These are phyloP conservation scores for Globisporangium iwayamae DNA, from an alignment of 352 stramenopile species.

Conservation along the genomic window DNA sequence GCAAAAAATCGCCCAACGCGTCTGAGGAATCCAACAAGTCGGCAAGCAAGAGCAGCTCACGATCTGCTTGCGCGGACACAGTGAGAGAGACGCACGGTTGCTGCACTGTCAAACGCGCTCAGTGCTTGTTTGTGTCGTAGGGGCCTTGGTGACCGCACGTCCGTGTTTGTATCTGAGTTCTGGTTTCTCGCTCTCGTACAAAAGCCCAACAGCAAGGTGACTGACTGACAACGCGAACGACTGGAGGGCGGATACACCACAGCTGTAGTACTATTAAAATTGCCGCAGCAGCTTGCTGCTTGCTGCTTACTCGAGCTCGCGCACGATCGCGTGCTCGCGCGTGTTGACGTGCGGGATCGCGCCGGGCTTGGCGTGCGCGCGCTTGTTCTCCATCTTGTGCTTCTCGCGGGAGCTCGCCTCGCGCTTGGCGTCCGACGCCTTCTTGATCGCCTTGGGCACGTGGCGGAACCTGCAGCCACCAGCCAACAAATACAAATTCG, in stretches of 20 bases:
- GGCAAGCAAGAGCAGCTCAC: background rate
- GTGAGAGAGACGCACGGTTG: too few relatives aligned
- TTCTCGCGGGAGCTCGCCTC: conserved; percentile 77
- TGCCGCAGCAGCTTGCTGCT: too few relatives aligned
- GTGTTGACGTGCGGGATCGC: conserved; percentile 71
- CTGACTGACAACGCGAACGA: background rate
- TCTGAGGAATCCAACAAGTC: background rate
- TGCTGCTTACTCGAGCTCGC: conserved; percentile 73
- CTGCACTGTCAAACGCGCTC: too few relatives aligned
- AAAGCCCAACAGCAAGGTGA: background rate
- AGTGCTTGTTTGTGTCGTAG: too few relatives aligned
- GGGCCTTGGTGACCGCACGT: too few relatives aligned
- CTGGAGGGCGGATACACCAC: background rate
- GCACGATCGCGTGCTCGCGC: conserved; percentile 72
- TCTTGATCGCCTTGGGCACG: conserved; percentile 98
- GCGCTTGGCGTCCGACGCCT: conserved; percentile 89
- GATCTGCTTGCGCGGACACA: background rate
- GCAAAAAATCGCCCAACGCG: background rate
- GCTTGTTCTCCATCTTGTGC: conserved; percentile 84
- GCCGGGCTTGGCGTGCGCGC: conserved; percentile 72
- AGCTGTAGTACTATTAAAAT: background rate
- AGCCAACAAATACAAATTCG: conserved; percentile 9
- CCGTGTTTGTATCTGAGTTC: too few relatives aligned
- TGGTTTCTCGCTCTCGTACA: too few relatives aligned
- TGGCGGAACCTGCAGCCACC: conserved; percentile 81